Conservation (phyloP, 129 eudicot species). For the Artemisia tridentata region DNA sequence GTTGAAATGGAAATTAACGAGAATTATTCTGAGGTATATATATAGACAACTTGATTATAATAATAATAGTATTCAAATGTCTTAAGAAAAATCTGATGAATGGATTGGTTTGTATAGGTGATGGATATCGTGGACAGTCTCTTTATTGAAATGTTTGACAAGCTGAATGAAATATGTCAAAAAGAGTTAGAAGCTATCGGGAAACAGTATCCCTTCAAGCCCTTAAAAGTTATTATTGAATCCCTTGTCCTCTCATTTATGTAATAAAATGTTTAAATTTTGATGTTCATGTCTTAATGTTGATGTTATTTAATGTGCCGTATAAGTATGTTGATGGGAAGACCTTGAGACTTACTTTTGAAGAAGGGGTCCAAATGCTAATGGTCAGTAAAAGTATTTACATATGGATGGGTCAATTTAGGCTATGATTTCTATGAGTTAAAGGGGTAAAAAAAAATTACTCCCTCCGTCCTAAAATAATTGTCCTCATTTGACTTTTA, state of each 20-base stretch:
- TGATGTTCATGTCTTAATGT: background rate
- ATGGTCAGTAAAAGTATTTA: too few relatives aligned
- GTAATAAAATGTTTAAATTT: background rate
- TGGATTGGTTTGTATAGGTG: conserved; percentile 43
- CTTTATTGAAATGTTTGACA: conserved; percentile 70
- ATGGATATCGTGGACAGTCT: conserved; percentile 73
- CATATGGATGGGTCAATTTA: too few relatives aligned
- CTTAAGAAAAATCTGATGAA: background rate
- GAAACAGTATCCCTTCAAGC: too few relatives aligned
- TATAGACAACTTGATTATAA: background rate
- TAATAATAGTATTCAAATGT: background rate
- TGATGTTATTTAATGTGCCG: conserved; percentile 37
- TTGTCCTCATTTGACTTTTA: too few relatives aligned
- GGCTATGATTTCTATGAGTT: too few relatives aligned
- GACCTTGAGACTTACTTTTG: too few relatives aligned
- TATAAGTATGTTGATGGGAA: conserved; percentile 25
- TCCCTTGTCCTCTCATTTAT: background rate
- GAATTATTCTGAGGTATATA: conserved; percentile 54
- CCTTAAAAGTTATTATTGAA: conserved; percentile 46
- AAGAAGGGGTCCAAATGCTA: too few relatives aligned
- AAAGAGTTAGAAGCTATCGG: conserved; percentile 59
- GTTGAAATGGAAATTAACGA: conserved; percentile 80
- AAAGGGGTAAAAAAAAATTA: too few relatives aligned
- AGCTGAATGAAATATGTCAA: conserved; percentile 56
- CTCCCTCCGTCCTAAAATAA: too few relatives aligned